A percentile compares a stretch with the other conserved stretches of the same genome.
phyloP scores from a whole-genome alignment of 805 yeast species.

The Teunomyces panamensis region DNA sequence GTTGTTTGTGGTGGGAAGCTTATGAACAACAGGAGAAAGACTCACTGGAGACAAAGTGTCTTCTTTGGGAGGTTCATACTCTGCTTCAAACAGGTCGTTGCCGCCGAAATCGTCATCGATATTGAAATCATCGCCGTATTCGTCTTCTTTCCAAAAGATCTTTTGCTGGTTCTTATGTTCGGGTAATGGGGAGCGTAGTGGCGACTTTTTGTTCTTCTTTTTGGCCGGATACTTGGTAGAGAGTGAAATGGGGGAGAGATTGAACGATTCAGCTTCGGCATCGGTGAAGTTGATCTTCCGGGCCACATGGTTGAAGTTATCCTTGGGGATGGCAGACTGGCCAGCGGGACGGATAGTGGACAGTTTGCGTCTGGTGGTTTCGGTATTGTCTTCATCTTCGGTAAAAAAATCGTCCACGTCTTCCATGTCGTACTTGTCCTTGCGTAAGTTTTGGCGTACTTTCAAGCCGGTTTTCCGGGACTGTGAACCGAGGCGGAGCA shows the following conservation, averaged over 20 bases:
- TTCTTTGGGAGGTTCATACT: not conserved
- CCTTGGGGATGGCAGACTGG: constrained; percentile 11
- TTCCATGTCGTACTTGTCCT: constrained; percentile 64
- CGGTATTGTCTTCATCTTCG: constrained; percentile 40
- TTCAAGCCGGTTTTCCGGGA: constrained; percentile 67
- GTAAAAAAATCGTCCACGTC: constrained; percentile 66
- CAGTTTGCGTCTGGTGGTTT: constrained; percentile 10
- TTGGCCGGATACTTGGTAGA: constrained; percentile 14
- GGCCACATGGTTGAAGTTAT: constrained; percentile 25
- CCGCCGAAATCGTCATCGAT: constrained; percentile 8
- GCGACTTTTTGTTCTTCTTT: constrained; percentile 25
- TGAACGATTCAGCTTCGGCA: constrained; percentile 27
- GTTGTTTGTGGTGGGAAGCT: constrained; percentile 1
- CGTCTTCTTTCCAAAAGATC: constrained; percentile 10
- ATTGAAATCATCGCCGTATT: constrained; percentile 9
- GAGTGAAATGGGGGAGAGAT: constrained; percentile 27
- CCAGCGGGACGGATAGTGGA: not conserved
- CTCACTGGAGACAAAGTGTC: constrained; percentile 18
- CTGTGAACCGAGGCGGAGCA: constrained; percentile 50
- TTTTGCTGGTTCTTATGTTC: constrained; percentile 11
- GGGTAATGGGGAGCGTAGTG: constrained; percentile 29
- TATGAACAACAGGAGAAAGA: constrained; percentile 9
- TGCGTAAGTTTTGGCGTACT: constrained; percentile 44
- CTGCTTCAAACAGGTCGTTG: constrained; percentile 3
- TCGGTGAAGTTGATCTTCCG: constrained; percentile 35